These are phyloP conservation scores for Penicillium waksmanii DNA, from an alignment of 495 filamentous ascomycete genomes.

Conservation along the genomic window DNA sequence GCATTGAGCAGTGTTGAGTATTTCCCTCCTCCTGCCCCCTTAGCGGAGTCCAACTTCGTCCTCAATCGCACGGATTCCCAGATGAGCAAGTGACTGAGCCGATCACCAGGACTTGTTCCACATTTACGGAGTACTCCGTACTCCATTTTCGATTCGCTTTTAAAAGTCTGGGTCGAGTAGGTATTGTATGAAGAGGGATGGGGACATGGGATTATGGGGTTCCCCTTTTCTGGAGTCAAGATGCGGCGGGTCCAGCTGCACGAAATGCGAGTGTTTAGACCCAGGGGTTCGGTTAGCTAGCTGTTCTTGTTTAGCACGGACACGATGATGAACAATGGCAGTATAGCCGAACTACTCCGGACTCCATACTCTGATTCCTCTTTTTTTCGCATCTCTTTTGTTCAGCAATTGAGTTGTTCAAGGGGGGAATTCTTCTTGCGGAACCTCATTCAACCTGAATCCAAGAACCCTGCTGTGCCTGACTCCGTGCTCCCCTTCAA, in stretches of 20 bases:
- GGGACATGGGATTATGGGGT: conserved; percentile 1
- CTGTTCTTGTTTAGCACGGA: neutral
- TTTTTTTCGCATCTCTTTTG: neutral
- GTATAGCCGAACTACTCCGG: conserved; percentile 2
- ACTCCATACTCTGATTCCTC: neutral
- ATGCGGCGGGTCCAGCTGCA: conserved; percentile 25
- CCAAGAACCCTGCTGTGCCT: conserved; percentile 4
- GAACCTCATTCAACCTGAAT: neutral
- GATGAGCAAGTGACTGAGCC: conserved; percentile 25
- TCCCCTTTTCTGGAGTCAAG: conserved; percentile 29
- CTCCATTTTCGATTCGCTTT: conserved; percentile 5
- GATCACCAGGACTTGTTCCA: conserved; percentile 17
- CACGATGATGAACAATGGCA: conserved; percentile 2
- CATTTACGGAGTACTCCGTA: too few species aligned
- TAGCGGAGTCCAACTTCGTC: conserved; percentile 18
- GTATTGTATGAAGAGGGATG: neutral
- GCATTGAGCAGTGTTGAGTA: conserved; percentile 5
- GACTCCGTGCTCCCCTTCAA: conserved; percentile 4
- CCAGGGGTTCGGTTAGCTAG: conserved; percentile 14
- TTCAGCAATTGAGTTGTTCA: neutral
- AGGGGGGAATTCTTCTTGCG: neutral
- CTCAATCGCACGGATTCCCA: conserved; percentile 17
- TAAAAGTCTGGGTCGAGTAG: neutral
- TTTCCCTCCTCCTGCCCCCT: conserved; percentile 10
- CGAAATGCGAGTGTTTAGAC: conserved; percentile 15